phyloP scores from a whole-genome alignment of 352 stramenopile genomes.

The Blastocystis sp. region DNA sequence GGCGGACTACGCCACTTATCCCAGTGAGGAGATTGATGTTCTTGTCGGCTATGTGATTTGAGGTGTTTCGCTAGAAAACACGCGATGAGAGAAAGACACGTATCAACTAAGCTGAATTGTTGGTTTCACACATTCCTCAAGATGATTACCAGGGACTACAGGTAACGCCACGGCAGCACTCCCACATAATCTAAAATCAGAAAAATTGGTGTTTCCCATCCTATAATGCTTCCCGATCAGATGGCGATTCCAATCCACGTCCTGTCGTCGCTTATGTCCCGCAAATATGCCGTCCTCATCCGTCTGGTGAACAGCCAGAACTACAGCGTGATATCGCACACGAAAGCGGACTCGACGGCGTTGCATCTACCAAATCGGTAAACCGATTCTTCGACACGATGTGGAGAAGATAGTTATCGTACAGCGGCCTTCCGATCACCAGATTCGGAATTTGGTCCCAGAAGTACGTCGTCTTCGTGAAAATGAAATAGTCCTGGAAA shows the following conservation, averaged over 20 bases:
- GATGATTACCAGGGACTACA: not conserved
- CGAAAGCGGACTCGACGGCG: not conserved
- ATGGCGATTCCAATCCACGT: constrained; percentile 9
- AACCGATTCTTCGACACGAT: not conserved
- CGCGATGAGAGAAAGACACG: not conserved
- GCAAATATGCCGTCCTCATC: not conserved
- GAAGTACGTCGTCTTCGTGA: not conserved
- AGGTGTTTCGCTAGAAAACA: not conserved
- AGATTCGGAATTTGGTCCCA: constrained; percentile 18
- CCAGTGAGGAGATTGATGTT: not conserved
- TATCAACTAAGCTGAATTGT: not conserved
- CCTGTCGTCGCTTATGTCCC: not conserved
- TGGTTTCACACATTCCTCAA: not conserved
- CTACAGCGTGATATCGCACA: not conserved
- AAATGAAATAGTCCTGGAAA: not conserved
- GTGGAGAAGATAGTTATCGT: constrained; percentile 15
- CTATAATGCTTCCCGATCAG: not conserved
- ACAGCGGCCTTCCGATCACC: not conserved
- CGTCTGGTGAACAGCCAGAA: not conserved
- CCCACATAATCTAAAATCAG: constrained; percentile 10
- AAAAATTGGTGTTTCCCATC: constrained; percentile 39
- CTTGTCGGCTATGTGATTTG: not conserved
- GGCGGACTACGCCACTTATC: not conserved
- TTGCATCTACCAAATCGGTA: not conserved
- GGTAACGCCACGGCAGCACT: not conserved